phyloP scores from a whole-genome alignment of 805 yeast genomes.

The Ogataea philodendri region DNA sequence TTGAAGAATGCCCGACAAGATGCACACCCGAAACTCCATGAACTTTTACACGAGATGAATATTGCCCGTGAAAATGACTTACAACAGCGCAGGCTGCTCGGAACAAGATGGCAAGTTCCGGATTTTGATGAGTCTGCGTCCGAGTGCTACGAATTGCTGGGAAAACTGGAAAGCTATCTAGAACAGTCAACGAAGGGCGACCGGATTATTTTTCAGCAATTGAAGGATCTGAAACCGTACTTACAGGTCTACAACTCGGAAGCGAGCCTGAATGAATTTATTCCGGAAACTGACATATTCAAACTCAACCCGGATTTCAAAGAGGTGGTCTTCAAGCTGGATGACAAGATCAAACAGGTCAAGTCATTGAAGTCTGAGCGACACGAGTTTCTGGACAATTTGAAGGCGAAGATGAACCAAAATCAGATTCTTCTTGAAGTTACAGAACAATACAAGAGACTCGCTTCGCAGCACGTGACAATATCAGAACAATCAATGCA shows the following conservation, averaged over 20 bases:
- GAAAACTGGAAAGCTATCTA: slow-evolving; percentile 47
- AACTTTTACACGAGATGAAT: slow-evolving; percentile 44
- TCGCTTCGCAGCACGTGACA: slow-evolving; percentile 39
- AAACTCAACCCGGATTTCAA: slow-evolving; percentile 36
- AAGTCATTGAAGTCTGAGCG: slow-evolving; percentile 37
- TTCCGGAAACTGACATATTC: slow-evolving; percentile 42
- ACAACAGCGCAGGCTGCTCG: slow-evolving; percentile 47
- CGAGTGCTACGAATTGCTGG: slow-evolving; percentile 39
- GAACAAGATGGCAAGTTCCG: slow-evolving; percentile 54
- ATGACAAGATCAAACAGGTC: slow-evolving; percentile 34
- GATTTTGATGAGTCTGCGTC: slow-evolving; percentile 45
- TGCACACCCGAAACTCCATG: slow-evolving; percentile 42
- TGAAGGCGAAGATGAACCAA: slow-evolving; percentile 46
- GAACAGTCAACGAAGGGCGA: slow-evolving; percentile 64
- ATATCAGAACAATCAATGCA: slow-evolving; percentile 38
- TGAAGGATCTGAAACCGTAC: slow-evolving; percentile 45
- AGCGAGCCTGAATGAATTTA: slow-evolving; percentile 32
- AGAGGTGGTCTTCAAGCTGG: slow-evolving; percentile 35
- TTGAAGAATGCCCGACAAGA: slow-evolving; percentile 43
- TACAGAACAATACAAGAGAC: slow-evolving; percentile 29
- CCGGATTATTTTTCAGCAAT: slow-evolving; percentile 44
- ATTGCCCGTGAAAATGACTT: slow-evolving; percentile 58
- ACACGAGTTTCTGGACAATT: slow-evolving; percentile 38
- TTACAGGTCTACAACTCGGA: slow-evolving; percentile 39
- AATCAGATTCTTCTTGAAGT: slow-evolving; percentile 52